Evolutionary conservation across 768 basidiomycete genomes (phyloP), one percentile per base, ranked within the genome.

Genomic region (Rhizopogon rudus): DNA sequence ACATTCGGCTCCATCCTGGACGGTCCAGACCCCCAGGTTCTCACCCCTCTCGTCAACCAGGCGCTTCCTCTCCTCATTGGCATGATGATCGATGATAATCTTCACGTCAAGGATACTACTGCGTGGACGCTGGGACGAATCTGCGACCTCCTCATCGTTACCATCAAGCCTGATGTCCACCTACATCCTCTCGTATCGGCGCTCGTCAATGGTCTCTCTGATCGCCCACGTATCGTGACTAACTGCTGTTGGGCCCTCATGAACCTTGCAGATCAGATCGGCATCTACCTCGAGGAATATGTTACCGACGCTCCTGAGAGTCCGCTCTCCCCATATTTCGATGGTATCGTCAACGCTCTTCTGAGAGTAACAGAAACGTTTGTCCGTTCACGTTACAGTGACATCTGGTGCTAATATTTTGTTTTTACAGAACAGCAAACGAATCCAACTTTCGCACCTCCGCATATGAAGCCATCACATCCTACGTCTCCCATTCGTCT

Each of bases 81-180:
- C 61, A 96, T 97, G 94, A 96, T 98, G 92, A 78, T 75, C 45
- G 97, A 98, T 67, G 64, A 77, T 37, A 86, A 94, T 59, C 44
- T 82, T 2, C 89, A 93, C 57, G 96, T 99, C 61, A 92, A 95
- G 72, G 97, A 98, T 69, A 96, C 94, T 1, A 93, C 92, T 28
- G 95, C 97, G 2, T 99, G 96, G 96, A 98, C 97, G 1, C 79
- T 99, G 13, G 95, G 95, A 17, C 80, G 93, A 40, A 96, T 99
- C 60, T 96, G 93, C 66, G 97, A 98, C 65, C 73, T 92, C 54
- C 77, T 98, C 61, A 84, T 95, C 62, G 72, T 80, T 46, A 83
- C 86, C 16, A 94, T 99, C 75, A 90, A 94, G 65, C 87, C 90
- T 2, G 92, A 95, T 60, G 81, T 88, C 1, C 93, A 97, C 68